Evolutionary conservation across 768 basidiomycete genomes (phyloP), one percentile per base, ranked within the genome.

Genomic region (Leccinellum albellum): DNA sequence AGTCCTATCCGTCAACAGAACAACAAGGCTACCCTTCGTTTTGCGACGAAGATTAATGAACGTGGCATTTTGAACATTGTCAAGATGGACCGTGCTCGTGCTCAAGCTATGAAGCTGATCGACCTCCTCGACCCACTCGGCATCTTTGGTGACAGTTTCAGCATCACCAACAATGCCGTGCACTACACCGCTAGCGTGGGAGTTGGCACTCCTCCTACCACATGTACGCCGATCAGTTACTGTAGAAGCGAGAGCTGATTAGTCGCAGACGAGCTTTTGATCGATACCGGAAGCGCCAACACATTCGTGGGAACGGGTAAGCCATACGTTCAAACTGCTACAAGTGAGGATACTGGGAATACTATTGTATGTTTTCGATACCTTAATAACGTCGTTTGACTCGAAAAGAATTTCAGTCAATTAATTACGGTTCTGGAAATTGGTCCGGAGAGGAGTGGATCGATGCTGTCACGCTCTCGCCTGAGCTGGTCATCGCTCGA

Each of bases 241-340:
- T 24, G 12, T 10, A 9, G 24, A 60, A n/a, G 20, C 21, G 2
- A 15, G 21, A 29, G 28, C 50, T 60, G 13, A 59, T 1, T 8
- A 17, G 14, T 48, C 6, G 10, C 33, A 74, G 73, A 70, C 42
- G 49, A 60, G 8, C 66, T 72, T 28, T 9, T 71, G 10, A 56
- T 72, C 21, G 70, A 72, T 51, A 71, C 71, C 6, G 70, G 70
- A 17, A 73, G 72, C 35, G 52, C 70, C 12, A 73, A 68, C 54
- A 73, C 67, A 3, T 72, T 61, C 52, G 45, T 72, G 23, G 70
- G 70, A 33, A 57, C 63, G 21, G 32, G n/a, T 14, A 48, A 56
- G 4, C 0, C 46, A 28, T 72, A 70, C 52, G 26, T 10, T 24
- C 10, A 20, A 10, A 64, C 63, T 7, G 42, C 2, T 8, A 53